Base-by-base conservation (phyloP, 2,329 filamentous ascomycete genomes). In the Xylariales sp. region DNA sequence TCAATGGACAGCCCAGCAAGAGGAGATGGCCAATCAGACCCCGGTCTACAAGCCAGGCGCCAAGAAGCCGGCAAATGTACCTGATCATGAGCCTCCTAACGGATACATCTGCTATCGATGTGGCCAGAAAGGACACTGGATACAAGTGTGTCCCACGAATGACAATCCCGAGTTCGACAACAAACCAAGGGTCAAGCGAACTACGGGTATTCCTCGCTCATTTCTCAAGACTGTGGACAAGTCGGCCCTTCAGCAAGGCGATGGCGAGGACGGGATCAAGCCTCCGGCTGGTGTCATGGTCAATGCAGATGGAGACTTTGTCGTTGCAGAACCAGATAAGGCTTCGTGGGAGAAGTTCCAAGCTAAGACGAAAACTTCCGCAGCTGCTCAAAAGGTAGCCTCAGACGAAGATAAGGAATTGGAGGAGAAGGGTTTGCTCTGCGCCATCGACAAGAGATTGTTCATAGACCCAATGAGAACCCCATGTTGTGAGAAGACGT, bases 381-480 rank as follows among this genome's bases (percentile, higher is more conserved):
- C 88, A 34, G 85, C 88, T 29, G 84, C 88, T 42, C 82, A 89
- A 63, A 88, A 91, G 62, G 84, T 81, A 46, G 81, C 82, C 40
- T 79, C 81, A 50, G 78, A 83, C 53, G 87, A 82, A 59, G 86
- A 87, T 70, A 90, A 93, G 71, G 88, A 91, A 62, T 71, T 95
- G 55, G 84, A 88, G 68, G 86, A 93, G 64, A 84, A 80, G 57
- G 91, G 91, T 52, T 73, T 98, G 61, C 85, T 93, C 66, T 98
- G 93, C 74, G 78, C 89, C 51, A 86, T 97, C 75, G 93, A 97
- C 81, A 94, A 94, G 70, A 90, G 88, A 68, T 84, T 95, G 78
- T 96, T 97, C 71, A 84, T 94, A 82, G 88, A 96, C 65, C 91
- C 93, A 78, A 93, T 94, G 77, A 95, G 95, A 80, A 97, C 93